Evolutionary conservation across 1,284 basidiomycete genomes (phyloP).

Genomic region (Boletellus sp.): DNA sequence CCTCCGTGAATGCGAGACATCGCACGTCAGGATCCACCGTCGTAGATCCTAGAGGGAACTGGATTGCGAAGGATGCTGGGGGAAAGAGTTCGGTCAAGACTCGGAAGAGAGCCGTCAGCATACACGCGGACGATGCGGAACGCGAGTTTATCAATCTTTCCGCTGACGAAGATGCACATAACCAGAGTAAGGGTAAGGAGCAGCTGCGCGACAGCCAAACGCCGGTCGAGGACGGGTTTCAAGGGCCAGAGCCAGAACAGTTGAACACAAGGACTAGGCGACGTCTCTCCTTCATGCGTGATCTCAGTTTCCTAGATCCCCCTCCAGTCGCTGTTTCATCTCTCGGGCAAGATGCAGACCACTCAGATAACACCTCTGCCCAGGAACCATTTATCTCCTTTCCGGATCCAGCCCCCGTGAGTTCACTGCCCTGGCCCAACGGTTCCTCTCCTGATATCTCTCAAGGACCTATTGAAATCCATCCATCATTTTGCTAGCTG

Average conservation of each 20-base stretch:
- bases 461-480: conserved; percentile 65
- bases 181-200: conserved; percentile 27
- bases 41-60: conserved; percentile 32
- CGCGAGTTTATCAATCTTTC: conserved; percentile 23
- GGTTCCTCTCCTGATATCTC: conserved; percentile 8
- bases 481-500: conserved; percentile 64
- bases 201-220: conserved; percentile 10
- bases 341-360: conserved; percentile 6
- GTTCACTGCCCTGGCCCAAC: conserved; percentile 11
- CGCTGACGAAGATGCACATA: conserved; percentile 10
- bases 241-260: conserved; percentile 10
- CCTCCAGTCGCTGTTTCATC: conserved; percentile 9
- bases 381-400: conserved; percentile 12
- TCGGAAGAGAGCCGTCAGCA: conserved; percentile 20
- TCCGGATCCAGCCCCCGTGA: conserved; percentile 48
- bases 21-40: conserved; percentile 31
- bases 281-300: conserved; percentile 38
- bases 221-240: conserved; percentile 3
- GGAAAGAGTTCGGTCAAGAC: conserved; percentile 37
- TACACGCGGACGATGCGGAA: conserved; percentile 20
- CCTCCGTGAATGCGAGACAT: conserved; percentile 29
- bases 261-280: conserved; percentile 32
- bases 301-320: conserved; percentile 38
- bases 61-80: conserved; percentile 37
- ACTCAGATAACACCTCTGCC: not conserved